A percentile compares a stretch with the other conserved stretches of the same genome.
These are phyloP conservation scores for Penicillium verhagenii DNA, from an alignment of 495 filamentous ascomycete genomes.

Conservation along the genomic window DNA sequence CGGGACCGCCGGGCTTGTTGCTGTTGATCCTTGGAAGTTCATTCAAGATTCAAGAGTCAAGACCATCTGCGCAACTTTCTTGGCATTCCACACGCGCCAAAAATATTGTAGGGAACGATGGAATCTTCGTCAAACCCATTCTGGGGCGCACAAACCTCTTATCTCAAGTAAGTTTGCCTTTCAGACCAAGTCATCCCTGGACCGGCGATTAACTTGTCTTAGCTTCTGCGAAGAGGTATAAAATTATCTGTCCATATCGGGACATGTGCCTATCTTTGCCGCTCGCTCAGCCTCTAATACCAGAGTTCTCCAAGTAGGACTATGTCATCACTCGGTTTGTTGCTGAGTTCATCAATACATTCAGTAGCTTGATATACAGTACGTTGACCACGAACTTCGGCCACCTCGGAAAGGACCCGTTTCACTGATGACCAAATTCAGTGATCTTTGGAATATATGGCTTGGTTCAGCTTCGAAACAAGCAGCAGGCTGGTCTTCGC, in stretches of 20 bases:
- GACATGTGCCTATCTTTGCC: neutral
- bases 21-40: neutral
- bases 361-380: conserved; percentile 31
- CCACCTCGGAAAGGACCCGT: neutral
- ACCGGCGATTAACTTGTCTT: conserved; percentile 5
- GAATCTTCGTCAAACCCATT: conserved; percentile 10
- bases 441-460: conserved; percentile 30
- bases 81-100: neutral
- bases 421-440: neutral
- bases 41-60: too few species aligned
- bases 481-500: conserved; percentile 17
- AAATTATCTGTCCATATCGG: neutral
- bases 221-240: conserved; percentile 39
- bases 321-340: conserved; percentile 33
- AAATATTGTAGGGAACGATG: neutral
- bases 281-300: neutral
- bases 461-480: conserved; percentile 17
- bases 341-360: conserved; percentile 37
- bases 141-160: conserved; percentile 32
- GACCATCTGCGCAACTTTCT: neutral
- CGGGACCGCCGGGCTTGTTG: neutral
- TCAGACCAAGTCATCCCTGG: neutral
- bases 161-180: conserved; percentile 28
- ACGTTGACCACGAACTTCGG: conserved; percentile 1
- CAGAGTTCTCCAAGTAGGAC: conserved; percentile 16